A percentile compares a stretch with the other conserved stretches of the same genome.
phyloP scores from a whole-genome alignment of 164 flowering plant species.

The Magnolia sinica region DNA sequence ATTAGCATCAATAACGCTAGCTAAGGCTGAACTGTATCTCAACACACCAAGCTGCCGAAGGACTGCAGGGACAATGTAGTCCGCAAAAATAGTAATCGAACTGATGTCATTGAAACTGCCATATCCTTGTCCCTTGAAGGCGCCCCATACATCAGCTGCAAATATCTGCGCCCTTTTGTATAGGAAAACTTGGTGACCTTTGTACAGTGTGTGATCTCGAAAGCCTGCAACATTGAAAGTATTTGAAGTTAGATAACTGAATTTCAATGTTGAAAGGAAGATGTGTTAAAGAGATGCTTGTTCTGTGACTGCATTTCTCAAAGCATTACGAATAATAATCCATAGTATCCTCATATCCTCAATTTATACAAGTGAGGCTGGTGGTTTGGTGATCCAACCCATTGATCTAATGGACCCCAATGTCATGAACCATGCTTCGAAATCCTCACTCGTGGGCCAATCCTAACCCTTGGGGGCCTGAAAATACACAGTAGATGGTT shows the following conservation, averaged over 20 bases:
- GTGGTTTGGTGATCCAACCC: no score
- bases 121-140: conserved; percentile 84
- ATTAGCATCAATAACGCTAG: conserved; percentile 48
- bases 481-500: no score
- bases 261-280: not conserved
- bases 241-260: not conserved
- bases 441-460: no score
- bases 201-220: conserved; percentile 88
- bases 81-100: conserved; percentile 83
- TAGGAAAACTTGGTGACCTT: conserved; percentile 88
- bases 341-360: no score
- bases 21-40: conserved; percentile 56
- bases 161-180: conserved; percentile 98
- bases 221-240: conserved; percentile 51
- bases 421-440: no score
- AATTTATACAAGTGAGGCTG: no score
- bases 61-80: conserved; percentile 91
- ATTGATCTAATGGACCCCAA: no score
- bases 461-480: no score
- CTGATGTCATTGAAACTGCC: conserved; percentile 77
- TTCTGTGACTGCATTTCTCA: no score
- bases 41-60: conserved; percentile 86
- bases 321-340: no score
- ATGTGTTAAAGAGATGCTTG: not conserved
- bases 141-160: conserved; percentile 96